Percentiles rank a stretch among this genome's conserved stretches.
Conservation (phyloP, 2,329 filamentous ascomycete genomes). For the Epichloe scottii region DNA sequence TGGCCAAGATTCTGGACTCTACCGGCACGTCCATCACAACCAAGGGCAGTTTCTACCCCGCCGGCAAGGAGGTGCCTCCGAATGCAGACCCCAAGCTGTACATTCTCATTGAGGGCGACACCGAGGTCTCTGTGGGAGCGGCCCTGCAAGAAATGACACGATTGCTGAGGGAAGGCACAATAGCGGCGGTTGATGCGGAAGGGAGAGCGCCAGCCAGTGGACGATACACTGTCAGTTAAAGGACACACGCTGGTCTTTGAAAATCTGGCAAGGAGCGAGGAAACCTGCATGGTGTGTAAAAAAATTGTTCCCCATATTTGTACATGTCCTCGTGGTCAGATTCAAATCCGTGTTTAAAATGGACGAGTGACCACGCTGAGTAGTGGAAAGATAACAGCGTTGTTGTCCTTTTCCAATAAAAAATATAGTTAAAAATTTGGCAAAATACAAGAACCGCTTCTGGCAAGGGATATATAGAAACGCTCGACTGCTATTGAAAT, state of each 20-base stretch:
- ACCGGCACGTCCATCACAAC: conserved; percentile 95
- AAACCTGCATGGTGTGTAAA: too few species aligned
- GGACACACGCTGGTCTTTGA: neutral
- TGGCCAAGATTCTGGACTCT: conserved; percentile 91
- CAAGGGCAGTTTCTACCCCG: conserved; percentile 80
- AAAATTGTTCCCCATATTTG: too few species aligned
- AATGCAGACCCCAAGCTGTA: conserved; percentile 86
- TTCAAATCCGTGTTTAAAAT: too few species aligned
- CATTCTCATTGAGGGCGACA: conserved; percentile 94
- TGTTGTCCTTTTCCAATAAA: too few species aligned
- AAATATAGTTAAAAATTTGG: too few species aligned
- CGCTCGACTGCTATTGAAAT: too few species aligned
- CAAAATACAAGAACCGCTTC: too few species aligned
- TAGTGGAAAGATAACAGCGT: too few species aligned
- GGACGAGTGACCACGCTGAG: too few species aligned
- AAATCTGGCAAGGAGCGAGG: too few species aligned
- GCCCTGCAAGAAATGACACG: conserved; percentile 85
- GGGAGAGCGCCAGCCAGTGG: conserved; percentile 65
- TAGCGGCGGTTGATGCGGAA: conserved; percentile 80
- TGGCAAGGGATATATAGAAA: too few species aligned
- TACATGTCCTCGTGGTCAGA: too few species aligned
- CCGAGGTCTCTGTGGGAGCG: conserved; percentile 79
- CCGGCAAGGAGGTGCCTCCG: conserved; percentile 66
- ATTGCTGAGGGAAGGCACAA: conserved; percentile 77
- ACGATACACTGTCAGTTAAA: conserved; percentile 73